Conservation (phyloP, 345 rosid genomes). For the Syzygium grande region DNA sequence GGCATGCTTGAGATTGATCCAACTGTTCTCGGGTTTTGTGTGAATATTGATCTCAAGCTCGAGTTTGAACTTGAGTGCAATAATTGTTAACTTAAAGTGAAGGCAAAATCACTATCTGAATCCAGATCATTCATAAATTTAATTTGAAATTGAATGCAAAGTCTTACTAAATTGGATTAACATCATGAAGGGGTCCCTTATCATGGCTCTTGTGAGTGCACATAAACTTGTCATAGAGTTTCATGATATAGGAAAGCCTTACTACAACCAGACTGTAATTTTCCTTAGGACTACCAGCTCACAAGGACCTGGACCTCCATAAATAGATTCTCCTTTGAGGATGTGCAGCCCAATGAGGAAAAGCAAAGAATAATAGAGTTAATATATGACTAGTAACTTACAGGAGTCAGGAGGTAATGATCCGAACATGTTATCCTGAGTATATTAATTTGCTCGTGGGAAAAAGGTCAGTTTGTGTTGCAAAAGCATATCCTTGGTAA, state of each 20-base stretch:
- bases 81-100: neutral
- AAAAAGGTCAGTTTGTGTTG: neutral
- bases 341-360: neutral
- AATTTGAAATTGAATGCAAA: neutral
- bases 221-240: neutral
- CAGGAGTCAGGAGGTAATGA: neutral
- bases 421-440: neutral
- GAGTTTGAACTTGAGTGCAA: neutral
- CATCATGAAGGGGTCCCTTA: neutral
- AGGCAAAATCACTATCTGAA: neutral
- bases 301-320: neutral
- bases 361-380: neutral
- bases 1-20: neutral
- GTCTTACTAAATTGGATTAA: neutral
- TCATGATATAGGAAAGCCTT: neutral
- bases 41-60: neutral
- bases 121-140: neutral
- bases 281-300: neutral
- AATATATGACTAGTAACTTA: neutral
- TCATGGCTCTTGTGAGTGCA: neutral
- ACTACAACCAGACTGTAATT: neutral
- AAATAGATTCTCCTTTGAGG: neutral
- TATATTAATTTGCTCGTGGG: neutral
- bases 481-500: too few species aligned
- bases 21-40: neutral